A percentile compares a stretch with the other conserved stretches of the same genome.
phyloP scores from a whole-genome alignment of 768 basidiomycete genomes.

The Russula sp. region DNA sequence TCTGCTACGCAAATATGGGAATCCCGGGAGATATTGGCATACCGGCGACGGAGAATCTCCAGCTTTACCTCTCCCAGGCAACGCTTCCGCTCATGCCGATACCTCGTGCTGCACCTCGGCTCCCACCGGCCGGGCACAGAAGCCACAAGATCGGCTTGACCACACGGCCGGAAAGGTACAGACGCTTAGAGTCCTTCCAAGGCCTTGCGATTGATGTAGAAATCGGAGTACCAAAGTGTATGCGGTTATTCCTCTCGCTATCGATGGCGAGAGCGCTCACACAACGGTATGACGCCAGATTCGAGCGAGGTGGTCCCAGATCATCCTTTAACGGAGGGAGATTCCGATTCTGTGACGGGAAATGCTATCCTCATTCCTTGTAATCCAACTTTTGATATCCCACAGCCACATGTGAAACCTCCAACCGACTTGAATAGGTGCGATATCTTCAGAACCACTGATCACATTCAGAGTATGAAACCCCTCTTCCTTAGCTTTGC shows the following conservation, averaged over 20 bases:
- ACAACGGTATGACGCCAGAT: not conserved
- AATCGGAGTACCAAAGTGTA: conserved; percentile 10
- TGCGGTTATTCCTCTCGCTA: not conserved
- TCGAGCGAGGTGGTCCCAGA: conserved; percentile 2
- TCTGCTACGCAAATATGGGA: not conserved
- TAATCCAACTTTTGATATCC: conserved; percentile 20
- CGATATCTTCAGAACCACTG: not conserved
- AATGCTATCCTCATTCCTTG: conserved; percentile 13
- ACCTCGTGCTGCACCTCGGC: conserved; percentile 9
- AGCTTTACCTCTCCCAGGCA: conserved; percentile 18
- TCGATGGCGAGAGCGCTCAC: not conserved
- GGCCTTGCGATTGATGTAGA: not conserved
- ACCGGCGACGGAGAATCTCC: conserved; percentile 21
- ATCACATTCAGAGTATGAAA: not conserved
- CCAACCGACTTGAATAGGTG: conserved; percentile 16
- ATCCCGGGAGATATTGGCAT: conserved; percentile 21
- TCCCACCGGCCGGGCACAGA: conserved; percentile 22
- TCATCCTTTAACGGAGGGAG: conserved; percentile 3
- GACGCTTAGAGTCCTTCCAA: conserved; percentile 13
- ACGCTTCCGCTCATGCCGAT: conserved; percentile 20
- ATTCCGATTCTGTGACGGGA: conserved; percentile 8
- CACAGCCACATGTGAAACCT: conserved; percentile 11
- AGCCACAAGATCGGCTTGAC: conserved; percentile 16
- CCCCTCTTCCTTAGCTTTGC: conserved; percentile 3
- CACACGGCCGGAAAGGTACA: conserved; percentile 18